phyloP scores from a whole-genome alignment of 139 green algal genomes.

The Pseudopediastrum boryanum region DNA sequence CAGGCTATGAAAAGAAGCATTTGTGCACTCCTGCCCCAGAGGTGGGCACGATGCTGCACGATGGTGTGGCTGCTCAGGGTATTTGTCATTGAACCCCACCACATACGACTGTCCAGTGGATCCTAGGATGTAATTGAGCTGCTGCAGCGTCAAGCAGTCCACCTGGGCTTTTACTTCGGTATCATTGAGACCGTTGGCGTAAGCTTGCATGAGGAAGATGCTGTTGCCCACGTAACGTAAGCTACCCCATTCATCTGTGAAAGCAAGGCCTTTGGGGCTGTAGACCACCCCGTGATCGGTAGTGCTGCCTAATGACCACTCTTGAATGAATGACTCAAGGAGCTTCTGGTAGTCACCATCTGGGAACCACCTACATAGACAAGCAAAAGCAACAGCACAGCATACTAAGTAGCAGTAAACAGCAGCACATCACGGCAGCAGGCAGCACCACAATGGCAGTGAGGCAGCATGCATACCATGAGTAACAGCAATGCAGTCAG shows the following conservation, averaged over 20 bases:
- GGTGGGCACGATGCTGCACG: slow-evolving; percentile 52
- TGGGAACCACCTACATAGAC: background rate
- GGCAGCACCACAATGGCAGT: no score
- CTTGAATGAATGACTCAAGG: background rate
- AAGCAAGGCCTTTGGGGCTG: slow-evolving; percentile 13
- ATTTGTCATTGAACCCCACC: slow-evolving; percentile 32
- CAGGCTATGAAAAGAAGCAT: slow-evolving; percentile 21
- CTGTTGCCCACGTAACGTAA: slow-evolving; percentile 31
- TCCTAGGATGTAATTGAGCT: slow-evolving; percentile 40
- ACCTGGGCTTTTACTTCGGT: no score
- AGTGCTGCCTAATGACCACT: no score
- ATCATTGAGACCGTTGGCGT: background rate
- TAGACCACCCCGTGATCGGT: background rate
- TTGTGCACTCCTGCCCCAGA: slow-evolving; percentile 9
- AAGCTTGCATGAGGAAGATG: slow-evolving; percentile 19
- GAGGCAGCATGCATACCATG: no score
- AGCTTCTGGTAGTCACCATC: background rate
- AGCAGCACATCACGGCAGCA: background rate
- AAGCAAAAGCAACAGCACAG: background rate
- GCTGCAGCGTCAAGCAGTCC: slow-evolving; percentile 21
- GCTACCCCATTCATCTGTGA: slow-evolving; percentile 8
- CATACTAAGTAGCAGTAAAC: slow-evolving; percentile 1
- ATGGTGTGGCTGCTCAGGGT: slow-evolving; percentile 35
- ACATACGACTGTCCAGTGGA: slow-evolving; percentile 40
- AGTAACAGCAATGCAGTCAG: no score